Evolutionary conservation across 148 eudicot species (phyloP), one percentile per base, ranked within the genome.

Genomic region (Rhododendron vialii): DNA sequence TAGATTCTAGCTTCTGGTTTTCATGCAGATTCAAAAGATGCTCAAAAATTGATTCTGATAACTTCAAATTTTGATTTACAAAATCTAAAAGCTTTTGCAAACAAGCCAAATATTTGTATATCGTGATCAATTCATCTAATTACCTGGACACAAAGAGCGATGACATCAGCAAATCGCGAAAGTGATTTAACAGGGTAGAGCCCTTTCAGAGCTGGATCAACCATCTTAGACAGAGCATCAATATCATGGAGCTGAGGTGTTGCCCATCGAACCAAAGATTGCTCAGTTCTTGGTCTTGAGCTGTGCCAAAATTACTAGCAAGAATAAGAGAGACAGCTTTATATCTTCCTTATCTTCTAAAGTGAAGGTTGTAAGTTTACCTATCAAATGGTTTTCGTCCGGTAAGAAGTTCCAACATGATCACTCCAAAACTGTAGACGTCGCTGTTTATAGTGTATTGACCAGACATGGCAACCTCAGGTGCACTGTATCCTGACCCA

Each of bases 181-280:
- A 96, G 90, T 78, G 99, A 96, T 91, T 96, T 96, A 63, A 95
- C 96, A 0, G 99, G 98, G 69, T 94, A 96, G 47, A 96, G 95
- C 85, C 98, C 98, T 86, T 95, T 89, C 13, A 96, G 93, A 67
- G 93, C 86, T 26, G 99, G 99, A 85, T 96, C 99, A 80, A 95
- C 98, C 99, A 96, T 96, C 89, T 94, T 96, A 26, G 95, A 86
- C 86, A 96, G 88, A 83, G 98, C 92, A 85, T 96, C 99, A 57
- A 95, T 95, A 87, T 96, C 99, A 87, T 96, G 99, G 81, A 96
- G 96, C 92, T 96, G 99, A 86, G 99, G 99, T 55, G 99, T 94
- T 22, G 99, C 99, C 99, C 99, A 96, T 65, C 96, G 91, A 83
- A 96, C 95, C 91, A 96, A 88, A 59, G 95, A 93, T 78, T 95